Base-by-base conservation (phyloP, 106 monocot species). In the Hemerocallis citrina region DNA sequence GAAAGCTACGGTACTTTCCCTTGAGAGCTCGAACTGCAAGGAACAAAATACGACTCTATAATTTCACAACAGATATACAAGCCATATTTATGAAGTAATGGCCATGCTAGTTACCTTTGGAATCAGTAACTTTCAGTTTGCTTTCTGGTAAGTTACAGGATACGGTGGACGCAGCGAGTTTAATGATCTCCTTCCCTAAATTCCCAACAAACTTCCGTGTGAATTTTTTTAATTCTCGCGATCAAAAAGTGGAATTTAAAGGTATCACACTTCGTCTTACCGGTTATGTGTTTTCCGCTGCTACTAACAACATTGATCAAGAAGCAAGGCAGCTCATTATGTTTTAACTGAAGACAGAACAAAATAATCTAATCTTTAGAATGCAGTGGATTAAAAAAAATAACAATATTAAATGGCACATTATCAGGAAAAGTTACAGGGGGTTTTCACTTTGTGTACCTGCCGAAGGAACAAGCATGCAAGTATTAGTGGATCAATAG, bases 1-100 rank as follows among this genome's bases (percentile, higher is more conserved):
- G 35, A 58, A 92, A 92, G 55, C 70, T 76, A 59, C 57, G 70
- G 73, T 78, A 92, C 75, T 84, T 92, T 34, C 78, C 80, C 64
- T 84, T 87, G 28, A 92, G 75, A 52, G 84, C 72, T 59, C 44
- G 64, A 37, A 73, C 92, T 92, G 75, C 61, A 75, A 7, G 25
- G 49, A 48, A 34, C 47, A 21, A 54, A 33, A 5, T 31, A 19
- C 31, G 3, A n/a, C n/a, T n/a, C n/a, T 36, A 14, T 31, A 64
- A 0, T 13, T 21, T 16, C 37, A 67, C 23, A 55, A 43, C 1
- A 0, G 30, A 7, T 2, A 0, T n/a, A n/a, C n/a, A 23, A 8
- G 35, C 13, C 11, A 19, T 15, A 39, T 14, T 20, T 49, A 20
- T 24, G 32, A 10, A 35, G 33, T 3, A 62, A 36, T 20, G 20